Evolutionary conservation across 2,329 filamentous ascomycete species (phyloP).

Genomic region (Colletotrichum caudatum): DNA sequence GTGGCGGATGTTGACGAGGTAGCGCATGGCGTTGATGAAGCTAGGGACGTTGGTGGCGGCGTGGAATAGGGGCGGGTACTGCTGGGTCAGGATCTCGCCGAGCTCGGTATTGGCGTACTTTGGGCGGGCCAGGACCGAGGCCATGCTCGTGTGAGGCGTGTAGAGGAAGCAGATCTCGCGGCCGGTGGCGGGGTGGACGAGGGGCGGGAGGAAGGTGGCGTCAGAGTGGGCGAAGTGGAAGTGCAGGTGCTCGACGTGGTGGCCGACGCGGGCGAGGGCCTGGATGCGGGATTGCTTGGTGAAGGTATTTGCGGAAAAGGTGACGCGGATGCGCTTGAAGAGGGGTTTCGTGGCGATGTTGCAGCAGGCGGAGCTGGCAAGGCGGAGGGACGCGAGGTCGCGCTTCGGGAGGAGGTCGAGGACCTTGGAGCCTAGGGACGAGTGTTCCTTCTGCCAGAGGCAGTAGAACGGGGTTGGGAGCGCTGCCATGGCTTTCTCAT

Average conservation of each 20-base stretch:
- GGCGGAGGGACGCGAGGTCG: conserved; percentile 71
- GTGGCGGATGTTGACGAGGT: conserved; percentile 77
- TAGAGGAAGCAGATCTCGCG: conserved; percentile 86
- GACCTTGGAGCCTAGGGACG: conserved; percentile 60
- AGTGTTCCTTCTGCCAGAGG: conserved; percentile 64
- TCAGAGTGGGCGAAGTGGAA: conserved; percentile 82
- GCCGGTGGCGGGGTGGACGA: conserved; percentile 82
- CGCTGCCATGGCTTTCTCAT: conserved; percentile 67
- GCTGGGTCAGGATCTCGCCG: conserved; percentile 83
- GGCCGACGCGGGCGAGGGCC: conserved; percentile 81
- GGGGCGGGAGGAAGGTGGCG: conserved; percentile 86
- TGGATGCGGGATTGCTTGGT: conserved; percentile 79
- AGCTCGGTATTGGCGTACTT: conserved; percentile 86
- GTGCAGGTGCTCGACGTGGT: conserved; percentile 80
- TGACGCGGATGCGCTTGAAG: conserved; percentile 76
- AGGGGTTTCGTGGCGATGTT: conserved; percentile 76
- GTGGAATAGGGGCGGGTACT: conserved; percentile 91
- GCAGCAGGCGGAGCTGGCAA: conserved; percentile 77
- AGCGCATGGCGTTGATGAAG: conserved; percentile 80
- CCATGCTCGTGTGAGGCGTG: conserved; percentile 77
- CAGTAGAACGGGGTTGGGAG: conserved; percentile 62
- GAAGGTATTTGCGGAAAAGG: conserved; percentile 80
- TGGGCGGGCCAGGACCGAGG: conserved; percentile 71
- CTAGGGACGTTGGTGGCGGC: conserved; percentile 88
- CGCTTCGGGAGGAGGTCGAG: conserved; percentile 62